Evolutionary conservation across 768 basidiomycete species (phyloP).

Genomic region (Neoboletus magnificus): DNA sequence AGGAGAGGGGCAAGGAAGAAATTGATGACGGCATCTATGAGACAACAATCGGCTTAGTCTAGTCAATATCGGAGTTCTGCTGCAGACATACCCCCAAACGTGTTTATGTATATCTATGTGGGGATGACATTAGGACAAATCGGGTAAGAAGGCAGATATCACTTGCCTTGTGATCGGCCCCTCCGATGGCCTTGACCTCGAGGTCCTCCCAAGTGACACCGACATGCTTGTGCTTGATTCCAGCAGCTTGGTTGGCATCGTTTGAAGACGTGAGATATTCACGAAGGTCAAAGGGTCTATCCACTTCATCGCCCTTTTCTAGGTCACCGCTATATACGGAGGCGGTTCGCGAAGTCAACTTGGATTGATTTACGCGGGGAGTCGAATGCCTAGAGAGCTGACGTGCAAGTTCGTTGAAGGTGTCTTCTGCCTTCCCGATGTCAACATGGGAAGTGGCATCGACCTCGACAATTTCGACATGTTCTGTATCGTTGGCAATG

Average conservation of each 20-base stretch:
- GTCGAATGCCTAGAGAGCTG: constrained; percentile 21
- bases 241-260: constrained; percentile 60
- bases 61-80: background rate
- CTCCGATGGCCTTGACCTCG: constrained; percentile 58
- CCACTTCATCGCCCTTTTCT: constrained; percentile 38
- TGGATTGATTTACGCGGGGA: constrained; percentile 7
- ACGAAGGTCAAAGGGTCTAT: constrained; percentile 54
- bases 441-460: constrained; percentile 40
- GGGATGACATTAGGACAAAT: background rate
- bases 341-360: constrained; percentile 21
- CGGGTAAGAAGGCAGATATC: background rate
- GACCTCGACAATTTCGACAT: constrained; percentile 20
- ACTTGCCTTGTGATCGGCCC: constrained; percentile 52
- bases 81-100: constrained; percentile 51
- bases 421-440: constrained; percentile 47
- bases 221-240: constrained; percentile 71
- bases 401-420: constrained; percentile 55
- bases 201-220: constrained; percentile 74
- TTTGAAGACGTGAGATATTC: constrained; percentile 68
- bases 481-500: constrained; percentile 3
- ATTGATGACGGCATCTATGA: constrained; percentile 46
- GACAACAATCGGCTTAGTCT: background rate
- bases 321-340: constrained; percentile 32
- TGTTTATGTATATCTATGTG: constrained; percentile 49
- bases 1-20: constrained; percentile 54